Conservation (phyloP, 2,329 filamentous ascomycete genomes). For the Fusarium chaquense region DNA sequence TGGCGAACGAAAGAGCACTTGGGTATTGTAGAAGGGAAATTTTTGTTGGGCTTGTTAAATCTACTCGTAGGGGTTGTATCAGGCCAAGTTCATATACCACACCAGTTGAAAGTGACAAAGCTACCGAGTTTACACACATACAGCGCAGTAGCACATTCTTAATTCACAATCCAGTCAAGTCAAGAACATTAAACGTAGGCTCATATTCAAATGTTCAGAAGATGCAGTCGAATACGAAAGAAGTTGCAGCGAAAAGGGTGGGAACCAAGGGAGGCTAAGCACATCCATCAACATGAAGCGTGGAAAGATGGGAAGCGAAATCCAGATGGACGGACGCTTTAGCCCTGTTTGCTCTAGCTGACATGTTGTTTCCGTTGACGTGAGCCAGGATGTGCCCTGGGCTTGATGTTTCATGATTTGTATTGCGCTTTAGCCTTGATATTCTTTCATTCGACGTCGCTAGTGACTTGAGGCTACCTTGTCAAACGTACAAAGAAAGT, state of each 20-base stretch:
- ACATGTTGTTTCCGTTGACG: slow-evolving; percentile 30
- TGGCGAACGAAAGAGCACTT: not conserved
- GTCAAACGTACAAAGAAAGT: not conserved
- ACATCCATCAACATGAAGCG: slow-evolving; percentile 21
- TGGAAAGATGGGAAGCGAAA: slow-evolving; percentile 14
- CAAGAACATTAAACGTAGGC: not conserved
- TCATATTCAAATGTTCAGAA: not conserved
- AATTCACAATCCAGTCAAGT: not conserved
- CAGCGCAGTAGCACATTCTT: slow-evolving; percentile 7
- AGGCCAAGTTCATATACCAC: not conserved
- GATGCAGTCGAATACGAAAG: slow-evolving; percentile 37
- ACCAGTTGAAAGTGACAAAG: not conserved
- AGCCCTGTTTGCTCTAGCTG: slow-evolving; percentile 14
- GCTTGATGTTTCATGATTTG: slow-evolving; percentile 26
- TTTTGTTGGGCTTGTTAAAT: not conserved
- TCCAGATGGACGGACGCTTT: slow-evolving; percentile 7
- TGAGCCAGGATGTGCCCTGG: slow-evolving; percentile 35
- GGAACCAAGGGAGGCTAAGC: slow-evolving; percentile 35
- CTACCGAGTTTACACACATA: not conserved
- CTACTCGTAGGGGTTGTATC: not conserved
- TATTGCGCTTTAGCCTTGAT: not conserved
- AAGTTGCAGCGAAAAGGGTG: slow-evolving; percentile 33
- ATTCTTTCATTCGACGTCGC: not conserved
- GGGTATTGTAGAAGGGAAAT: not conserved
- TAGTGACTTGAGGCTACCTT: not conserved